Evolutionary conservation across 1,139 yeast species (phyloP).

Genomic region (Sugiyamaella pinicola): DNA sequence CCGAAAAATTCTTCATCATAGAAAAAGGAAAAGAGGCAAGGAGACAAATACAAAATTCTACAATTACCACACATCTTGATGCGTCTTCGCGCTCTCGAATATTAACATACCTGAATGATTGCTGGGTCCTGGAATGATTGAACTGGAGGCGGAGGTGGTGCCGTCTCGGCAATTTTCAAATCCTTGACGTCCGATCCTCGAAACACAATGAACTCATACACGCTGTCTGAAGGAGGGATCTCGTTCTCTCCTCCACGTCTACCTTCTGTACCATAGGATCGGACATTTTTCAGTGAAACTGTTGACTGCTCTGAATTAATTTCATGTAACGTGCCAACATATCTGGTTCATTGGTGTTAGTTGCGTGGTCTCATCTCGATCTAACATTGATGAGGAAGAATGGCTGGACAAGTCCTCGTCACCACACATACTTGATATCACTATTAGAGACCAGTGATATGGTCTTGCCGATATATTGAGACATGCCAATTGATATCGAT

Average conservation of each 20-base stretch:
- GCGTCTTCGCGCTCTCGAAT: too few relatives aligned
- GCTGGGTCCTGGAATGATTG: constrained; percentile 40
- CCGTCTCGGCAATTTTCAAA: constrained; percentile 73
- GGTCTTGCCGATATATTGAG: constrained; percentile 89
- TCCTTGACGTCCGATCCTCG: constrained; percentile 94
- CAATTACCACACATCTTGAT: too few relatives aligned
- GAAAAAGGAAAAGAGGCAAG: neutral
- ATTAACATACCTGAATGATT: constrained; percentile 39
- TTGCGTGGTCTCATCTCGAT: neutral
- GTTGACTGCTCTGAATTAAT: constrained; percentile 92
- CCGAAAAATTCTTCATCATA: constrained; percentile 41
- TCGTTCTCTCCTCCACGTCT: constrained; percentile 73
- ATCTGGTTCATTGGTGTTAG: constrained; percentile 45
- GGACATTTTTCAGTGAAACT: constrained; percentile 78
- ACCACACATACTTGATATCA: constrained; percentile 59
- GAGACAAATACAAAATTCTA: neutral
- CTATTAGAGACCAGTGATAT: constrained; percentile 86
- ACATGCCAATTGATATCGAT: constrained; percentile 50
- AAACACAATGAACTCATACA: constrained; percentile 80
- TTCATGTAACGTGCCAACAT: constrained; percentile 82
- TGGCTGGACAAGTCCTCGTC: too few relatives aligned
- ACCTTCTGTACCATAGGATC: constrained; percentile 92
- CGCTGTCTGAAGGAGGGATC: constrained; percentile 70
- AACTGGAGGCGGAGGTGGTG: constrained; percentile 32
- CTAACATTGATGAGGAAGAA: too few relatives aligned